These are phyloP conservation scores for Curvularia sp. DNA, from an alignment of 2,329 filamentous ascomycete species.

Conservation along the genomic window DNA sequence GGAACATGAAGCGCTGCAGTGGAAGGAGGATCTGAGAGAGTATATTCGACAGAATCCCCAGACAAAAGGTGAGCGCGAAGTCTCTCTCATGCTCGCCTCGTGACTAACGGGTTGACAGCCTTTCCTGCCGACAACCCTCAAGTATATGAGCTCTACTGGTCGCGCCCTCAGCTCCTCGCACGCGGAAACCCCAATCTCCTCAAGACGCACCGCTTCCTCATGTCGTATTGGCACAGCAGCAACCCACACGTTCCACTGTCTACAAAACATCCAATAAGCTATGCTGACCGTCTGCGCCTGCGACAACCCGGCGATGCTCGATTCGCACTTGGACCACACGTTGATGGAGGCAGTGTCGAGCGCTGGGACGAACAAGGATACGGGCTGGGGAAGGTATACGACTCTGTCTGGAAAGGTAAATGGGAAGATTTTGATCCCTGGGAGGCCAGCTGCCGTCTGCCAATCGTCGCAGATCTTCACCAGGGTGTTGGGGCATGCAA, in stretches of 20 bases:
- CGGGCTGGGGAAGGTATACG: constrained; percentile 70
- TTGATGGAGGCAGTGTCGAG: constrained; percentile 60
- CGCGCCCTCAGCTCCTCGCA: constrained; percentile 56
- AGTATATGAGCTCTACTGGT: constrained; percentile 62
- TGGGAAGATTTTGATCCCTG: constrained; percentile 88
- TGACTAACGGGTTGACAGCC: constrained; percentile 40
- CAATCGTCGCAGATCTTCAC: constrained; percentile 77
- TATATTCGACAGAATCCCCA: constrained; percentile 59
- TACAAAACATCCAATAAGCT: constrained; percentile 56
- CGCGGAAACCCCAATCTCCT: constrained; percentile 58
- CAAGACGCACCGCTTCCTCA: constrained; percentile 56
- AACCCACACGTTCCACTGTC: constrained; percentile 55
- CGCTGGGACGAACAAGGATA: constrained; percentile 69
- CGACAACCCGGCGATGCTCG: constrained; percentile 63
- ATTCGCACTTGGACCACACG: constrained; percentile 64
- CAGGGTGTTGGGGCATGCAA: constrained; percentile 81
- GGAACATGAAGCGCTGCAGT: constrained; percentile 53
- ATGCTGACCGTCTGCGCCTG: constrained; percentile 60
- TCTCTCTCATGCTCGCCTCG: not conserved
- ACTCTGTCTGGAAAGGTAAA: constrained; percentile 71
- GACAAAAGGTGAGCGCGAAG: constrained; percentile 43
- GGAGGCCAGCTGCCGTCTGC: constrained; percentile 74
- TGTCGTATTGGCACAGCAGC: constrained; percentile 59
- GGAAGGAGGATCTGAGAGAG: constrained; percentile 54
- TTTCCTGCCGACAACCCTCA: constrained; percentile 59